Evolutionary conservation across 2,329 filamentous ascomycete genomes (phyloP).

Genomic region (Penicillium sp.): DNA sequence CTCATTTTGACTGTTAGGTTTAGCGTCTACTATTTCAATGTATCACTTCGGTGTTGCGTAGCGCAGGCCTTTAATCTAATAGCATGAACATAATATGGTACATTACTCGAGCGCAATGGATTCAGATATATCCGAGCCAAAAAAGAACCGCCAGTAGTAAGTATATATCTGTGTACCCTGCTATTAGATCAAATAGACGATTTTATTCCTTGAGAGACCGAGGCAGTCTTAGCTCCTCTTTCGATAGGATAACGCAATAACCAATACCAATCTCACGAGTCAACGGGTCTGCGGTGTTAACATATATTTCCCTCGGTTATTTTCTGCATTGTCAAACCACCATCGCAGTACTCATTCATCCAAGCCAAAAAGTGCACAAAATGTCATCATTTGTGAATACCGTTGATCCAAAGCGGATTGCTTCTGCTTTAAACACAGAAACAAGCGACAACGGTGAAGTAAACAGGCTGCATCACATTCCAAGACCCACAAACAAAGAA

Average conservation of each 20-base stretch:
- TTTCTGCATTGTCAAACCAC: neutral
- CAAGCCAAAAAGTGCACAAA: neutral
- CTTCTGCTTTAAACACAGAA: neutral
- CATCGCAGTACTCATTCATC: neutral
- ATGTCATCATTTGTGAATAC: neutral
- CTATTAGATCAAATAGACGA: neutral
- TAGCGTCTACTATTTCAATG: neutral
- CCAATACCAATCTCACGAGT: neutral
- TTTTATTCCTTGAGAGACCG: too few species aligned
- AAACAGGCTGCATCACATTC: neutral
- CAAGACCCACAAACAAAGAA: neutral
- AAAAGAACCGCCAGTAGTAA: too few species aligned
- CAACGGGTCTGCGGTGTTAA: neutral
- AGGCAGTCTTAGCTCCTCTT: neutral
- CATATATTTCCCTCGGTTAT: neutral
- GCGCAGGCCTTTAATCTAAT: neutral
- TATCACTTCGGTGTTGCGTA: neutral
- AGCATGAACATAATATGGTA: neutral
- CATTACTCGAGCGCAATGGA: neutral
- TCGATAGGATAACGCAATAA: neutral
- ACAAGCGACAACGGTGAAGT: neutral
- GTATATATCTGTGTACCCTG: neutral
- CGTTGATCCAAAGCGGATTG: neutral
- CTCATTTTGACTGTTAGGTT: neutral
- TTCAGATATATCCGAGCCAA: too few species aligned